A percentile compares a stretch with the other conserved stretches of the same genome.
Conservation (phyloP, 805 yeast species). For the Tetrapisispora taiwanensis region DNA sequence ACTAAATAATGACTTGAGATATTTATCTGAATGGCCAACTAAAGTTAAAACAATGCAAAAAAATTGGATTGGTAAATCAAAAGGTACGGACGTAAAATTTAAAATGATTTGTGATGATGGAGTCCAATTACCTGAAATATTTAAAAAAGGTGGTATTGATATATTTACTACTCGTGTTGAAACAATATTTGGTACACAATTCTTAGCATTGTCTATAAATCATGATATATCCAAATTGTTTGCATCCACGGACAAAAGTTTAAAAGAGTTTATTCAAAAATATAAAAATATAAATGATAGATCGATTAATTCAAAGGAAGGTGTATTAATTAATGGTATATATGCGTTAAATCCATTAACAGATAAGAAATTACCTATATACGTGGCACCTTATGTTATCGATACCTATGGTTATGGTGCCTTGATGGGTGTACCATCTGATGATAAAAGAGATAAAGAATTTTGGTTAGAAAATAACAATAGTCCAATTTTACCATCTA, state of each 20-base stretch:
- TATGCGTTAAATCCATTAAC: conserved; percentile 51
- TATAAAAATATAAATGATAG: conserved; percentile 21
- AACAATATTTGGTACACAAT: conserved; percentile 75
- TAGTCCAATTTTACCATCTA: conserved; percentile 29
- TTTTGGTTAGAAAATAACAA: conserved; percentile 69
- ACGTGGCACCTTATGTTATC: conserved; percentile 83
- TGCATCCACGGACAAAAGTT: conserved; percentile 30
- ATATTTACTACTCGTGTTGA: conserved; percentile 88
- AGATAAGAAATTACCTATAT: conserved; percentile 51
- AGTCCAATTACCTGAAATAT: conserved; percentile 1
- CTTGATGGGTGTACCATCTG: conserved; percentile 97
- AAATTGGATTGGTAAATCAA: conserved; percentile 88
- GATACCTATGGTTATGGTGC: conserved; percentile 78
- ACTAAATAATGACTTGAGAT: conserved; percentile 52
- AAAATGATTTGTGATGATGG: conserved; percentile 13
- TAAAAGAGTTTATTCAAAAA: conserved; percentile 38
- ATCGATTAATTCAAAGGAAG: conserved; percentile 46
- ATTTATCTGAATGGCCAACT: conserved; percentile 71
- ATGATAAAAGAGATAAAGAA: conserved; percentile 71
- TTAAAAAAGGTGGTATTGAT: conserved; percentile 25
- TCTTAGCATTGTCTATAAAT: conserved; percentile 62
- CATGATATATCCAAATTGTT: conserved; percentile 48
- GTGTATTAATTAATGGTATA: conserved; percentile 40
- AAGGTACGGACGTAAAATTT: conserved; percentile 65
- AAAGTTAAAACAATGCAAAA: conserved; percentile 84